phyloP scores from a whole-genome alignment of 2,329 filamentous ascomycete species.

The Curvularia eragrostidis region DNA sequence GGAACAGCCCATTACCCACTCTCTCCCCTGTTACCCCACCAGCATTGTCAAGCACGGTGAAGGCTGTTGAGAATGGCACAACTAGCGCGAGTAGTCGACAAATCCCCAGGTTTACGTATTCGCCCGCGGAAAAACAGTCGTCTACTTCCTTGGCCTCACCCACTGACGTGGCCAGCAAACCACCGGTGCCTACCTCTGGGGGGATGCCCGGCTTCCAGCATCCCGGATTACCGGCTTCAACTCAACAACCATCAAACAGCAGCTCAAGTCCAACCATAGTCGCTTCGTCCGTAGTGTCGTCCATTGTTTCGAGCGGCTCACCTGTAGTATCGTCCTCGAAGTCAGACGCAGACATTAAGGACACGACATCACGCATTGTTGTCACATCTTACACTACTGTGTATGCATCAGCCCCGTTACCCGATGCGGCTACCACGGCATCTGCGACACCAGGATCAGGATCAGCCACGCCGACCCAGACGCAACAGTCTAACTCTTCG shows the following conservation, averaged over 20 bases:
- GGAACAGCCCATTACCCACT: slow-evolving; percentile 11
- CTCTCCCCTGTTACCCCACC: slow-evolving; percentile 10
- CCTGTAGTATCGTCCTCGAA: not conserved
- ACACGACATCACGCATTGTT: slow-evolving; percentile 25
- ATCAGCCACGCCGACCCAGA: slow-evolving; percentile 14
- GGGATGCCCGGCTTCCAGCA: slow-evolving; percentile 32
- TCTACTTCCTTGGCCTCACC: slow-evolving; percentile 13
- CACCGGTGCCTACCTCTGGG: slow-evolving; percentile 21
- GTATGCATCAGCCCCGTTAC: slow-evolving; percentile 21
- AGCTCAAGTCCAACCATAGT: slow-evolving; percentile 2
- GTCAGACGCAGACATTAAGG: slow-evolving; percentile 5
- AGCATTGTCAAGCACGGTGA: slow-evolving; percentile 20
- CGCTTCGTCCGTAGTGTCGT: slow-evolving; percentile 10
- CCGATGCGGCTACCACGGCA: slow-evolving; percentile 9
- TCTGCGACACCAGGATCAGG: slow-evolving; percentile 6
- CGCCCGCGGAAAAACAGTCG: slow-evolving; percentile 27
- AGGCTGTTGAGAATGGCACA: slow-evolving; percentile 23
- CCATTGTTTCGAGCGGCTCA: slow-evolving; percentile 5
- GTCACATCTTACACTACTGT: slow-evolving; percentile 42
- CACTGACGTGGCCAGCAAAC: slow-evolving; percentile 16
- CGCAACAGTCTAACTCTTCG: slow-evolving; percentile 2
- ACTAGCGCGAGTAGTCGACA: slow-evolving; percentile 22
- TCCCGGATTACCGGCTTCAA: slow-evolving; percentile 17
- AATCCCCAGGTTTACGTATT: slow-evolving; percentile 35
- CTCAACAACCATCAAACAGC: slow-evolving; percentile 3